Evolutionary conservation across 1,284 basidiomycete species (phyloP).

Genomic region (Singerocomus rubriflavus): DNA sequence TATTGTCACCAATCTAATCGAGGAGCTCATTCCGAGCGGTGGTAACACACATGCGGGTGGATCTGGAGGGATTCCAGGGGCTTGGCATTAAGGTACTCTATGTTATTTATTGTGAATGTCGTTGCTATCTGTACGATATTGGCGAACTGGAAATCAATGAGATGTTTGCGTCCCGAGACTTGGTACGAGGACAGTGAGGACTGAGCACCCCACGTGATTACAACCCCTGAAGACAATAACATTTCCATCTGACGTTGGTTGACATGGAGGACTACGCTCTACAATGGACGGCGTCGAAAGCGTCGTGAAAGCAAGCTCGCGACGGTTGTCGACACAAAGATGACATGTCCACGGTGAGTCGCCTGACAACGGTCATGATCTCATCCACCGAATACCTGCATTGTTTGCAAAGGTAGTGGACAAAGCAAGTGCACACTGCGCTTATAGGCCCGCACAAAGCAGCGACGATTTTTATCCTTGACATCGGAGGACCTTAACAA

Average conservation of each 20-base stretch:
- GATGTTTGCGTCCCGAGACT: neutral
- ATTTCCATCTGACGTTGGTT: no score
- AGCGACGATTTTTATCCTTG: constrained; percentile 4
- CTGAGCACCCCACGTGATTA: neutral
- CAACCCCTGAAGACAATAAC: neutral
- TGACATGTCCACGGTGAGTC: neutral
- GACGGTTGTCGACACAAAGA: neutral
- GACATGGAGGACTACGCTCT: neutral
- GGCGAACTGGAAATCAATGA: neutral
- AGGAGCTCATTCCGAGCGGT: constrained; percentile 46
- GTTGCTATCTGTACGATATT: constrained; percentile 15
- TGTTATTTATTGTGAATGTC: constrained; percentile 1
- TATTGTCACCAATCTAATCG: constrained; percentile 60
- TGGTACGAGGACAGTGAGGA: no score
- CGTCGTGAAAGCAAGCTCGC: neutral
- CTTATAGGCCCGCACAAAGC: constrained; percentile 11
- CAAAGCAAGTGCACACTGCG: constrained; percentile 5
- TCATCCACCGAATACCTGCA: constrained; percentile 2
- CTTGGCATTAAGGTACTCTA: constrained; percentile 33
- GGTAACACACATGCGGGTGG: constrained; percentile 9
- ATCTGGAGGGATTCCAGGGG: constrained; percentile 38
- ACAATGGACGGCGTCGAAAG: neutral
- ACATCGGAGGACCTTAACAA: constrained; percentile 15
- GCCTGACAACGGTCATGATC: no score
- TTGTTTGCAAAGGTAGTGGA: constrained; percentile 8